These are phyloP conservation scores for Rhodosporidiobolus sp. DNA, from an alignment of 768 basidiomycete genomes.

Conservation along the genomic window DNA sequence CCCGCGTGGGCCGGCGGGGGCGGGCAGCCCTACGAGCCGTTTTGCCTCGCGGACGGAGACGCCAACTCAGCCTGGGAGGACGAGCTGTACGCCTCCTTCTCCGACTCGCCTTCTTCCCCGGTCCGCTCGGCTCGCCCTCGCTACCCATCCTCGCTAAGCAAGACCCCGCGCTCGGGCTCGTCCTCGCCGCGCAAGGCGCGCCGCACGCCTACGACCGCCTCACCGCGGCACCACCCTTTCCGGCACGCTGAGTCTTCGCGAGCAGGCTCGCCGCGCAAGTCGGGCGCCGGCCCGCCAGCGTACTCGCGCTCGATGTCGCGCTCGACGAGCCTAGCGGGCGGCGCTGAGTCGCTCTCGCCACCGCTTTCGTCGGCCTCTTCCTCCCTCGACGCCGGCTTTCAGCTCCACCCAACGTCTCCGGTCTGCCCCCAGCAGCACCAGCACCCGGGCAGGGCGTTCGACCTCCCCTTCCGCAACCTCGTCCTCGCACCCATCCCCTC, in stretches of 20 bases:
- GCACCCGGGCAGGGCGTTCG: too few species aligned
- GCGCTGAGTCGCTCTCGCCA: background rate
- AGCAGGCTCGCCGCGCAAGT: background rate
- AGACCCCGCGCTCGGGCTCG: background rate
- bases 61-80: conserved; percentile 16
- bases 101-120: background rate
- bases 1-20: background rate
- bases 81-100: conserved; percentile 13
- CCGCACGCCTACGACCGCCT: background rate
- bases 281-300: background rate
- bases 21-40: background rate
- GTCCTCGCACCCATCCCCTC: background rate
- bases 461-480: conserved; percentile 1
- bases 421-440: background rate
- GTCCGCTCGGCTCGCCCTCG: background rate
- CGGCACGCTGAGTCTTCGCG: background rate
- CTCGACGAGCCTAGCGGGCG: background rate
- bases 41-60: background rate
- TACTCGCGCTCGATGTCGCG: background rate
- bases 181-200: background rate
- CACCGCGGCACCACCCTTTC: background rate
- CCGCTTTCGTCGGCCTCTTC: background rate
- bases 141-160: background rate
- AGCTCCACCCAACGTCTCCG: conserved; percentile 2
- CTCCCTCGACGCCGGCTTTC: background rate